Evolutionary conservation across 2,329 filamentous ascomycete species (phyloP).

Genomic region (Tolypocladium amazonense): DNA sequence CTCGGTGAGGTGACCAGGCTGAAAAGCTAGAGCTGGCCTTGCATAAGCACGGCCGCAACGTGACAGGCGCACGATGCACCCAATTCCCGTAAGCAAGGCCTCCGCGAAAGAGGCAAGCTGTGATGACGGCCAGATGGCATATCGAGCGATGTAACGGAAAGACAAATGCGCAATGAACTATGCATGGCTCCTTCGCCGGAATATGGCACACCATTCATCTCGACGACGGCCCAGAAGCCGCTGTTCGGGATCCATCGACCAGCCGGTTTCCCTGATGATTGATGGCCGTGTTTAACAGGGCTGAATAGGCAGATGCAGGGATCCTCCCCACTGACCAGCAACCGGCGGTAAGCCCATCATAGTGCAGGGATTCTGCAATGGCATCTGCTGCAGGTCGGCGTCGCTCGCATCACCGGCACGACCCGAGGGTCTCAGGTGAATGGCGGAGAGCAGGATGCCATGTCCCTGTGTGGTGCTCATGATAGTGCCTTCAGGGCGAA

Average conservation of each 20-base stretch:
- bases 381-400: background rate
- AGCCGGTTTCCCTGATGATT: background rate
- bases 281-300: background rate
- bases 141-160: background rate
- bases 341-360: background rate
- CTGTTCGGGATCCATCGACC: background rate
- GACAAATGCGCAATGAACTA: background rate
- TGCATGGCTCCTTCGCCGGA: background rate
- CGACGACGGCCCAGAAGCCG: background rate
- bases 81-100: background rate
- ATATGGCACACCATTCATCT: background rate
- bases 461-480: background rate
- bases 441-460: background rate
- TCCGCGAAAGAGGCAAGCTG: background rate
- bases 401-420: background rate
- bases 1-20: background rate
- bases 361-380: background rate
- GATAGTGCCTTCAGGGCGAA: no score
- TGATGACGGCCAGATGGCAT: background rate
- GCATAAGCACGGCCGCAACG: background rate
- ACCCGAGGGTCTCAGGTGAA: background rate
- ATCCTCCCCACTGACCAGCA: background rate
- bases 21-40: background rate
- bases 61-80: background rate
- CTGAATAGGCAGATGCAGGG: background rate